A percentile compares a stretch with the other conserved stretches of the same genome.
phyloP scores from a whole-genome alignment of 1,139 yeast species.

The Cylindricascospora bacillispora region DNA sequence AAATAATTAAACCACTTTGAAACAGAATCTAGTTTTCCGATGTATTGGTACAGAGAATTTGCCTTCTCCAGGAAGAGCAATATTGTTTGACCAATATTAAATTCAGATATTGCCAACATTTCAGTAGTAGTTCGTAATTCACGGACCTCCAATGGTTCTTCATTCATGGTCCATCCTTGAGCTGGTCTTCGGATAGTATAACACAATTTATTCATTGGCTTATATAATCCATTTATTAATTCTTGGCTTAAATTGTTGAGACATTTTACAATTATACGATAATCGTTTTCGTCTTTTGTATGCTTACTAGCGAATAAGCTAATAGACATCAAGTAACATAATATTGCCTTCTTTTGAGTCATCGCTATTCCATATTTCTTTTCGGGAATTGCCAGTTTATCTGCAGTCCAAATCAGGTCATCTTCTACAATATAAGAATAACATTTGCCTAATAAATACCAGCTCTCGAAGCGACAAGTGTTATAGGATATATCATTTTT shows the following conservation, averaged over 20 bases:
- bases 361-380: constrained; percentile 51
- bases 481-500: constrained; percentile 56
- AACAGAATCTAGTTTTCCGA: too few relatives aligned
- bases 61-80: constrained; percentile 3
- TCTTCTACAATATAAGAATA: constrained; percentile 75
- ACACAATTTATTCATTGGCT: constrained; percentile 46
- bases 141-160: background rate
- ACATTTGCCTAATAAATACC: constrained; percentile 77
- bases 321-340: constrained; percentile 72
- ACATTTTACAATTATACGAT: constrained; percentile 19
- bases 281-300: constrained; percentile 9
- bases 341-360: constrained; percentile 54
- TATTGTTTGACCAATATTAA: constrained; percentile 20
- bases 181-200: constrained; percentile 7
- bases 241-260: constrained; percentile 22
- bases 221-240: constrained; percentile 23
- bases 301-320: constrained; percentile 5
- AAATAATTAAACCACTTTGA: constrained; percentile 46
- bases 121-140: background rate
- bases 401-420: constrained; percentile 84
- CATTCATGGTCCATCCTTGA: background rate
- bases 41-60: too few relatives aligned
- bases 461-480: constrained; percentile 62
- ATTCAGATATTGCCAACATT: background rate
- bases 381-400: constrained; percentile 55